These are phyloP conservation scores for Candida golubevii DNA, from an alignment of 805 yeast species.

Conservation along the genomic window DNA sequence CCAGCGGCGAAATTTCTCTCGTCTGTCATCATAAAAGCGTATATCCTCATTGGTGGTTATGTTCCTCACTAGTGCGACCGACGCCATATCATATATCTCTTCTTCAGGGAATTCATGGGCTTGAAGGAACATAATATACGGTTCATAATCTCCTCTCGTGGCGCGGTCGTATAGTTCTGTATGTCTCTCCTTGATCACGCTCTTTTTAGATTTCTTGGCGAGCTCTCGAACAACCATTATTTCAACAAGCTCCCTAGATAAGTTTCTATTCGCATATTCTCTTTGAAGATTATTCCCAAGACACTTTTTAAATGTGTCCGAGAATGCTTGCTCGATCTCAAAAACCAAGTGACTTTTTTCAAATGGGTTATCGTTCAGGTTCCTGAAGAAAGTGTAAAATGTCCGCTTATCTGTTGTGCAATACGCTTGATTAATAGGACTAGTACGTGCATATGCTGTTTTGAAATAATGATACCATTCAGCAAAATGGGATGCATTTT, in stretches of 20 bases:
- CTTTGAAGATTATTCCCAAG: neutral
- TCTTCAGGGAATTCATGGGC: conserved; percentile 4
- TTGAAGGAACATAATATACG: conserved; percentile 2
- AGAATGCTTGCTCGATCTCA: conserved; percentile 2
- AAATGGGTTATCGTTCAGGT: neutral
- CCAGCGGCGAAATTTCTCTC: neutral
- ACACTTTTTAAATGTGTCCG: conserved; percentile 2
- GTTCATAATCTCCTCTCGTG: neutral
- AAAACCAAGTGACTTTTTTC: neutral
- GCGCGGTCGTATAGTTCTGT: conserved; percentile 2
- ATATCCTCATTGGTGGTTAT: neutral
- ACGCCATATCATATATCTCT: conserved; percentile 2
- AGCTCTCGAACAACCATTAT: conserved; percentile 1
- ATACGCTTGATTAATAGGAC: conserved; percentile 4
- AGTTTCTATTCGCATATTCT: conserved; percentile 3
- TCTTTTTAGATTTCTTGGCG: neutral
- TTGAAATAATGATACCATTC: conserved; percentile 4
- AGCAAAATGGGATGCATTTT: conserved; percentile 1
- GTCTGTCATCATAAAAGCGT: conserved; percentile 1
- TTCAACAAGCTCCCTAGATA: conserved; percentile 2
- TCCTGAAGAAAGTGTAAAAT: neutral
- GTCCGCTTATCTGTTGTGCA: conserved; percentile 1
- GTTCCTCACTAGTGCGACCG: conserved; percentile 4
- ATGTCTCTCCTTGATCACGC: conserved; percentile 1
- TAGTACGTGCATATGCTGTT: neutral